Percentiles rank a stretch among this genome's conserved stretches.
phyloP scores from a whole-genome alignment of 2,329 filamentous ascomycete genomes.

The Chrysoporthe cubensis region DNA sequence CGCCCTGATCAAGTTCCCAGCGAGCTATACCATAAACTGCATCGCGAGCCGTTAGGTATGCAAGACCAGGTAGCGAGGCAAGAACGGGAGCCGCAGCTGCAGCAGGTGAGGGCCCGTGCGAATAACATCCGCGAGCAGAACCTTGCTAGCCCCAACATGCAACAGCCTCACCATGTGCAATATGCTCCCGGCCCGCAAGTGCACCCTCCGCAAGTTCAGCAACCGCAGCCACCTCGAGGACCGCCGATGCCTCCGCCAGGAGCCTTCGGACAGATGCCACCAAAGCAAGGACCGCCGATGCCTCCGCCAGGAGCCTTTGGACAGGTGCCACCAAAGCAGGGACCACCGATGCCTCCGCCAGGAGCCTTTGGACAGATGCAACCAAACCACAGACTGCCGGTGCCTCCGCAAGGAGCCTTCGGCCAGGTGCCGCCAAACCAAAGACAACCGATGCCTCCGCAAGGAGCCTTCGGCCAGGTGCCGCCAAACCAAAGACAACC shows the following conservation, averaged over 20 bases:
- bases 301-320: too few species aligned
- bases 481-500: background rate
- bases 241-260: background rate
- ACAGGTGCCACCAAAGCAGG: too few species aligned
- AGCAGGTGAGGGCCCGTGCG: background rate
- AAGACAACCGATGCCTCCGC: background rate
- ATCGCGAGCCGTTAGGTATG: conserved; percentile 8
- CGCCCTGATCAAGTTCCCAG: conserved; percentile 31
- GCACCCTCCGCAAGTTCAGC: background rate
- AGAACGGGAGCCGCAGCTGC: background rate
- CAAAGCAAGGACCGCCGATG: background rate
- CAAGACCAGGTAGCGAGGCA: background rate
- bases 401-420: background rate
- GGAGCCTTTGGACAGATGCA: background rate
- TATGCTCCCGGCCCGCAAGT: background rate
- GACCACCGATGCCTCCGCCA: background rate
- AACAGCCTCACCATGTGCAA: conserved; percentile 1
- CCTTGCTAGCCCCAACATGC: conserved; percentile 3
- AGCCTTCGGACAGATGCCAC: background rate
- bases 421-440: background rate
- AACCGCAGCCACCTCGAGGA: background rate
- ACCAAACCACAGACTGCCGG: background rate
- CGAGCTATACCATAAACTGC: conserved; percentile 18
- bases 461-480: background rate
- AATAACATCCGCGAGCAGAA: background rate